A percentile compares a stretch with the other conserved stretches of the same genome.
These are phyloP conservation scores for Fusarium tjaetaba DNA, from an alignment of 2,329 filamentous ascomycete species.

Conservation along the genomic window DNA sequence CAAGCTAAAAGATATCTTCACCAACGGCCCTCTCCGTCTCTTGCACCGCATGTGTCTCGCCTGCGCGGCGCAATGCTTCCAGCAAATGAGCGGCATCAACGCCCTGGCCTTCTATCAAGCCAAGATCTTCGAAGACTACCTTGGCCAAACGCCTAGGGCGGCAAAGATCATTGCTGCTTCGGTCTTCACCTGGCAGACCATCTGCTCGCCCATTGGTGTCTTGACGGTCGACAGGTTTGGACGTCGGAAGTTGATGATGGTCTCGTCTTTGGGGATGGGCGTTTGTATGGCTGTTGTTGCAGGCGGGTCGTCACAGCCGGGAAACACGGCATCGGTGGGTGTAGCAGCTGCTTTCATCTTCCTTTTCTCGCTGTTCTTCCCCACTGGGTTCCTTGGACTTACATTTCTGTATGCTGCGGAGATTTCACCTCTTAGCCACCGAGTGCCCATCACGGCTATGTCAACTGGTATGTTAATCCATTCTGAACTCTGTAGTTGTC, in stretches of 20 bases:
- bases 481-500: rapidly evolving
- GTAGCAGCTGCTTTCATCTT: background rate
- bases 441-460: conserved; percentile 7
- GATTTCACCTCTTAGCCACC: background rate
- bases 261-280: background rate
- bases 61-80: background rate
- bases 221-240: background rate
- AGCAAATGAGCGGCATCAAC: conserved; percentile 7
- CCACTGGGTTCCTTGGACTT: conserved; percentile 2
- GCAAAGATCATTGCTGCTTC: conserved; percentile 11
- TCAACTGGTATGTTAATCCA: background rate
- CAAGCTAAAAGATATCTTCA: background rate
- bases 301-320: background rate
- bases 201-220: background rate
- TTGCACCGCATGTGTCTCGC: background rate
- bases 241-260: conserved; percentile 5
- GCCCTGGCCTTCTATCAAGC: conserved; percentile 1
- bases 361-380: conserved; percentile 4
- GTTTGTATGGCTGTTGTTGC: conserved; percentile 8
- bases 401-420: conserved; percentile 3
- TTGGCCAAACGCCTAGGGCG: background rate
- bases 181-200: background rate
- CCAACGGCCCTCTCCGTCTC: background rate
- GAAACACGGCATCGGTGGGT: background rate
- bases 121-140: conserved; percentile 7